These are phyloP conservation scores for Trypanosoma rangeli DNA, from an alignment of 208 protist genomes.

Conservation along the genomic window DNA sequence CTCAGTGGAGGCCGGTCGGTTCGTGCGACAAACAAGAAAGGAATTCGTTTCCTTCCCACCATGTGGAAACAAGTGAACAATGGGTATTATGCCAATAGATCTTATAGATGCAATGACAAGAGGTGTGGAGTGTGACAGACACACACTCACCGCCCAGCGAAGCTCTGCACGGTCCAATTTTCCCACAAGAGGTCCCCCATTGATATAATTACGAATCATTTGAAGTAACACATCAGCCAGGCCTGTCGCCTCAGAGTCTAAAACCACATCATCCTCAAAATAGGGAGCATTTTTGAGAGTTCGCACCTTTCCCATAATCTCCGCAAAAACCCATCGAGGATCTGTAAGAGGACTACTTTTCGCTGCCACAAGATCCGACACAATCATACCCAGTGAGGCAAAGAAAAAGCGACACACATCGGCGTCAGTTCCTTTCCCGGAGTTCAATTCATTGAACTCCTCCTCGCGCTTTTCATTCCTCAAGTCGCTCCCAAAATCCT, in stretches of 20 bases:
- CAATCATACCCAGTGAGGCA: constrained; percentile 81
- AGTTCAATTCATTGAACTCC: constrained; percentile 75
- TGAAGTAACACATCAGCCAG: constrained; percentile 87
- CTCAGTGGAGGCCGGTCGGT: constrained; percentile 34
- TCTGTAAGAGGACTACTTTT: constrained; percentile 77
- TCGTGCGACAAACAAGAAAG: constrained; percentile 67
- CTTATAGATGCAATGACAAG: constrained; percentile 60
- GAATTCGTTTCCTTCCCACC: constrained; percentile 71
- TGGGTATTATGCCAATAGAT: constrained; percentile 83
- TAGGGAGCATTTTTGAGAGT: constrained; percentile 89
- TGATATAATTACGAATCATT: constrained; percentile 93
- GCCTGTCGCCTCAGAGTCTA: constrained; percentile 53
- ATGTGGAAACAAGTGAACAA: constrained; percentile 89
- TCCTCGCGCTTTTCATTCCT: constrained; percentile 65
- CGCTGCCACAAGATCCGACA: constrained; percentile 81
- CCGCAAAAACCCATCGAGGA: constrained; percentile 61
- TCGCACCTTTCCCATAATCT: constrained; percentile 59
- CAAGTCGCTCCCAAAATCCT: constrained; percentile 50
- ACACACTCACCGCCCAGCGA: constrained; percentile 84
- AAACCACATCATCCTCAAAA: constrained; percentile 75
- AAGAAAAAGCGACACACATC: constrained; percentile 92
- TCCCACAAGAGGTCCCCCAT: constrained; percentile 85
- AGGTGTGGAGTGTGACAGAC: constrained; percentile 86
- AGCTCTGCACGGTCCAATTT: constrained; percentile 76
- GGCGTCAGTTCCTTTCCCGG: constrained; percentile 42